Base-by-base conservation (phyloP, 805 yeast species). In the Cephaloascus fragrans region DNA sequence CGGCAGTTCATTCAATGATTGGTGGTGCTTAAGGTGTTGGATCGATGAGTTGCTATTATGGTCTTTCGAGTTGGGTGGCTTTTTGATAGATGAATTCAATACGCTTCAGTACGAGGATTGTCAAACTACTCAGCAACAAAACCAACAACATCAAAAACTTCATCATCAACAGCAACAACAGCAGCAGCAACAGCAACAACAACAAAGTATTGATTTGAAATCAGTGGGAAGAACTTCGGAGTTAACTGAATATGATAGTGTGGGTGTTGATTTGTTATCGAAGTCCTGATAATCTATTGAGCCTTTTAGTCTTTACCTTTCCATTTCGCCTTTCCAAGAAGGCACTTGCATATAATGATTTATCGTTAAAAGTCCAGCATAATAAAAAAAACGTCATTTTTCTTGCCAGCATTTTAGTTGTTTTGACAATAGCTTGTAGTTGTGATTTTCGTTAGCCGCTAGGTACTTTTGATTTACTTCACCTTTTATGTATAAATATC, bases 1-100 rank as follows among this genome's bases (percentile, higher is more conserved):
- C 2, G 78, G 77, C 5, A 68, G 69, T 34, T 71, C 80, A 2
- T 80, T 83, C 52, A 78, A 77, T 8, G 73, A 77, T 2, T 83
- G 90, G 90, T 82, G 87, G 86, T 68, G 75, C 34, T 64, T 81
- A 3, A 64, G 83, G 40, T 77, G 87, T 52, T 83, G 90, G 88
- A 62, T 78, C 4, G 86, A 80, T 49, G 90, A 83, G 50, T 82
- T 75, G 69, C 61, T 81, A 43, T 69, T 69, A 2, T 80, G 86
- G 77, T 59, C 72, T 41, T 79, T 80, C 19, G 87, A 81, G 49
- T 56, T 76, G 14, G 80, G 81, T 3, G 80, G 80, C 0, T 71
- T 70, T 44, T 52, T 75, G 18, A 55, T 57, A 31, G 55, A 50
- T 15, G 65, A 59, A 31, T 55, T 57, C 40, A 44, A 26, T 32